These are phyloP conservation scores for Penicillium sp. DNA, from an alignment of 2,329 filamentous ascomycete species.

Conservation along the genomic window DNA sequence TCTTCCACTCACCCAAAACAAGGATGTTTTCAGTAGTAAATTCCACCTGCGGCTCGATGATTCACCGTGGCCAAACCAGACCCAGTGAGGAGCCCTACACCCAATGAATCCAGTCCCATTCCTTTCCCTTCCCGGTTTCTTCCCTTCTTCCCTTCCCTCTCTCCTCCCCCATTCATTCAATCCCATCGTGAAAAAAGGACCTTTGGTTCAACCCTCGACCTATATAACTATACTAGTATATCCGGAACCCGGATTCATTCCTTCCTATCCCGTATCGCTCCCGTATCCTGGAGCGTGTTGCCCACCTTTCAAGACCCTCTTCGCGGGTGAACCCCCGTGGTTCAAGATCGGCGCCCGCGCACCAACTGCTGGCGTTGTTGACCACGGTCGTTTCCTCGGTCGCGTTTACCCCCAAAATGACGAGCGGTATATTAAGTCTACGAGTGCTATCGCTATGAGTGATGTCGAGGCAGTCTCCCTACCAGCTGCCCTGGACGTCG, in stretches of 20 bases:
- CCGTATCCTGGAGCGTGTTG: constrained; percentile 9
- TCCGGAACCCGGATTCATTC: background rate
- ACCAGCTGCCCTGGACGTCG: constrained; percentile 38
- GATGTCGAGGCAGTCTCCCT: constrained; percentile 44
- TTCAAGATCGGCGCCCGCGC: constrained; percentile 35
- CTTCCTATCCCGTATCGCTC: constrained; percentile 1
- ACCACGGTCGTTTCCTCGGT: constrained; percentile 30
- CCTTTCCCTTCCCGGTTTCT: constrained; percentile 21
- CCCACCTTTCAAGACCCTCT: constrained; percentile 12
- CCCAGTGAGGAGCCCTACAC: constrained; percentile 13
- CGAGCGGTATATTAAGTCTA: constrained; percentile 39
- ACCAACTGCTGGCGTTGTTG: constrained; percentile 34
- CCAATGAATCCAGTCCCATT: constrained; percentile 14
- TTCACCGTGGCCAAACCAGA: constrained; percentile 13
- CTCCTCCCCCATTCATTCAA: constrained; percentile 12
- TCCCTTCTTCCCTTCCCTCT: constrained; percentile 17
- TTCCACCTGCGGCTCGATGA: constrained; percentile 11
- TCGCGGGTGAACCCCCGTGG: constrained; percentile 19
- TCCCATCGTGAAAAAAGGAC: background rate
- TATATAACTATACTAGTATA: constrained; percentile 6
- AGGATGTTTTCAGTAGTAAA: constrained; percentile 2
- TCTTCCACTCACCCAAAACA: background rate
- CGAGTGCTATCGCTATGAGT: constrained; percentile 48
- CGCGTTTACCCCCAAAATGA: constrained; percentile 44
- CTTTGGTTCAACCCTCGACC: background rate